Base-by-base conservation (phyloP, 108 stramenopile species). In the Skeletonema marinoi region DNA sequence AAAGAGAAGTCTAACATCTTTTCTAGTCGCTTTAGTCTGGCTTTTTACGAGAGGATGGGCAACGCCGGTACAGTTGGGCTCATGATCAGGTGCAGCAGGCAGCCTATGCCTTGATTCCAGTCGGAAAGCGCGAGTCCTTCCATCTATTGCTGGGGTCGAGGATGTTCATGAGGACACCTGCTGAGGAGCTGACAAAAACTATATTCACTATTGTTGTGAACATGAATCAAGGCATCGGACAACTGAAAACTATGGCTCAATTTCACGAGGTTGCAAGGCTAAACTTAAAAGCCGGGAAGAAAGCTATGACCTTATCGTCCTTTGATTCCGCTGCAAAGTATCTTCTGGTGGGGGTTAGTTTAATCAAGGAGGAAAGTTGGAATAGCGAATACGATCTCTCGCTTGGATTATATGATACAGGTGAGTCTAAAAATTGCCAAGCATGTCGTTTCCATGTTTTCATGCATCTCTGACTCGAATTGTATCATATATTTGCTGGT, bases 51-150 rank as follows among this genome's bases (percentile, higher is more conserved):
- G 65, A 74, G 21, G 36, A 66, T 16, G 75, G 75, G 12, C 67
- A 71, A 17, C 13, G 11, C 12, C 30, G 33, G 6, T 84, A 75
- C 36, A 46, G 19, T 42, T 89, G 86, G 69, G 82, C 86, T 11
- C 85, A 90, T 51, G 87, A 88, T 69, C 68, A 81, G 46, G 68
- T 88, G 16, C 87, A 90, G 65, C 74, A 87, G 46, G 85, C 87
- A 3, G 80, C 86, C 9, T 84, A 78, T 62, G 68, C 67, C n/a
- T 56, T 86, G 10, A 75, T 90, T n/a, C 80, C 80, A 11, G 31
- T 17, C n/a, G 30, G 77, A 19, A 68, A 71, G 33, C 39, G 80
- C 51, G 85, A 68, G 21, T 58, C 75, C 6, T 85, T 84, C 42
- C 88, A 88, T 62, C 63, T 83, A 25, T 74, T 79, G 32, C 74